These are phyloP conservation scores for Climacium dendroides DNA, from an alignment of 225 moss, liverwort and hornwort genomes.

Conservation along the genomic window DNA sequence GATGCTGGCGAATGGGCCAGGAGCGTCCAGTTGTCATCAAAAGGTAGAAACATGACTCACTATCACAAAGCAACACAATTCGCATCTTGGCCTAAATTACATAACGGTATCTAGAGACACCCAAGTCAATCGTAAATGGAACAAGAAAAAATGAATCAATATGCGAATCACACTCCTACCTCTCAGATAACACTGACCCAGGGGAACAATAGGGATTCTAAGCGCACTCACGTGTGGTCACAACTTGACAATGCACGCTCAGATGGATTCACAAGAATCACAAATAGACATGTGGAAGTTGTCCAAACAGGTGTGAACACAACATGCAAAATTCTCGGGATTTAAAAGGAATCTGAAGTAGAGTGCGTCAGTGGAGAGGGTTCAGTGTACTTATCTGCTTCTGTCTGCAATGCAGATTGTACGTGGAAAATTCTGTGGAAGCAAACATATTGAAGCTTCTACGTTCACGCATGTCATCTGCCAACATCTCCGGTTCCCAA, in stretches of 20 bases:
- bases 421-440: slow-evolving; percentile 93
- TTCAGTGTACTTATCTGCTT: neutral
- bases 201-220: neutral
- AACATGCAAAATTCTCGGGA: neutral
- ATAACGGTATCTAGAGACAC: neutral
- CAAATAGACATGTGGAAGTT: neutral
- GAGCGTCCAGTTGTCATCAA: slow-evolving; percentile 96
- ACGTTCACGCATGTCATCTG: slow-evolving; percentile 59
- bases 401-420: slow-evolving; percentile 43
- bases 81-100: neutral
- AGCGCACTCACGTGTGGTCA: neutral
- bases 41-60: slow-evolving; percentile 33
- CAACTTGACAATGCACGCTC: neutral
- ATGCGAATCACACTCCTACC: neutral
- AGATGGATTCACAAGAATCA: neutral
- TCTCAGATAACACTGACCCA: neutral
- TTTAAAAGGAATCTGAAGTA: neutral
- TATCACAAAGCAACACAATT: neutral
- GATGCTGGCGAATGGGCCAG: slow-evolving; percentile 99
- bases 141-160: neutral
- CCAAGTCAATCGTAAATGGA: neutral
- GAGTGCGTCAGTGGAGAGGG: neutral
- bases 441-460: slow-evolving; percentile 93
- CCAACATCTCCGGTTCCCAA: slow-evolving; percentile 42
- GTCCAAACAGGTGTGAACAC: neutral